Evolutionary conservation across 805 yeast genomes (phyloP), one percentile per base, ranked within the genome.

Genomic region (Geotrichum ghanense): DNA sequence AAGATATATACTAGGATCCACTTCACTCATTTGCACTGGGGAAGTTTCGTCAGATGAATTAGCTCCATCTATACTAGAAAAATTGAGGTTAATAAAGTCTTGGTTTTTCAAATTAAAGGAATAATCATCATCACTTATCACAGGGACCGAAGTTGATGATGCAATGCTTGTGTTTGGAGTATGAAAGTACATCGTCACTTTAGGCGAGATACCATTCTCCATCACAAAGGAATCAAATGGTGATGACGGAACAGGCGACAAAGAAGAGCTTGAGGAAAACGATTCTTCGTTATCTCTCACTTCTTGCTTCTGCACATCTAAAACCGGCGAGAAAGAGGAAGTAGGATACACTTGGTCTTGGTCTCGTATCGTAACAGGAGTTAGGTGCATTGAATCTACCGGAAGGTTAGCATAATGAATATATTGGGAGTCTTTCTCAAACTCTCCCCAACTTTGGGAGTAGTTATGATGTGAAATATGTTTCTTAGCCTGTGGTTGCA

Each of bases 1-100:
- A n/a, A 31, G 14, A n/a, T 31, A 31, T 4, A 31, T 12, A 31
- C 17, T 12, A n/a, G 16, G 16, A 31, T 31, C 37, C 6, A 7
- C 14, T 5, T 31, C 37, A n/a, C n/a, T n/a, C n/a, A n/a, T n/a
- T n/a, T n/a, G n/a, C n/a, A n/a, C n/a, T n/a, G n/a, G n/a, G n/a
- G n/a, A n/a, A n/a, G n/a, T n/a, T n/a, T n/a, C n/a, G n/a, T n/a
- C n/a, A n/a, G n/a, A n/a, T n/a, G n/a, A n/a, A n/a, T n/a, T n/a
- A n/a, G n/a, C n/a, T n/a, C n/a, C n/a, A n/a, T 31, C 37, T 6
- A 31, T 16, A 31, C 37, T 31, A 31, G 37, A 31, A 31, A 31
- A 31, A 31, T 31, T 31, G 19, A 31, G 37, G 37, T 31, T 31
- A 31, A 31, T 31, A 31, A 31, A 31, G 37, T 31, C 37, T n/a